These are phyloP conservation scores for Acanthamoeba lenticulata DNA, from an alignment of 208 protist species.

Conservation along the genomic window DNA sequence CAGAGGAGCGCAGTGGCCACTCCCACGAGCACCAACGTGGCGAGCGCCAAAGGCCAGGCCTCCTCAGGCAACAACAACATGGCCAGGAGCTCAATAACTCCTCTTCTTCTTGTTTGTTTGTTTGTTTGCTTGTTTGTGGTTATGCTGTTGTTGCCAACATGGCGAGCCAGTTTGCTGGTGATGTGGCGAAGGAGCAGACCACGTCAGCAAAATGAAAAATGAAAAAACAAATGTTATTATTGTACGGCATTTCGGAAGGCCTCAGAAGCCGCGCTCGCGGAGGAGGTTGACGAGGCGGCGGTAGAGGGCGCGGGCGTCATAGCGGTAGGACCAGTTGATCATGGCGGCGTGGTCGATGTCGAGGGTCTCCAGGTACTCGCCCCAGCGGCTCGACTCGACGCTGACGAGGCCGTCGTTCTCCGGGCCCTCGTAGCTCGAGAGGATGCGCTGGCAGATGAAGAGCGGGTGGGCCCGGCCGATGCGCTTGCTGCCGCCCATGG, in stretches of 20 bases:
- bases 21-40: no score
- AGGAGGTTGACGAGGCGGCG: neutral
- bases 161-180: no score
- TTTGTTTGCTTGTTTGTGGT: no score
- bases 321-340: conserved; percentile 30
- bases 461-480: neutral
- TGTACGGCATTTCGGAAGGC: neutral
- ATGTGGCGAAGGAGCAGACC: no score
- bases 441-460: conserved; percentile 19
- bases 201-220: no score
- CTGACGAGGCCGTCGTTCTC: conserved; percentile 21
- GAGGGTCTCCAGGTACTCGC: conserved; percentile 19
- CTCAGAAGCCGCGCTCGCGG: neutral
- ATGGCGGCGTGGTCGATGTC: conserved; percentile 5
- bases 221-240: neutral
- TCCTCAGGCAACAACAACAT: no score
- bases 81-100: no score
- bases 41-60: no score
- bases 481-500: conserved; percentile 6
- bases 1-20: no score
- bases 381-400: conserved; percentile 6
- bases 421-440: neutral
- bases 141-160: no score
- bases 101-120: no score
- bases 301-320: neutral